A percentile compares a stretch with the other conserved stretches of the same genome.
phyloP scores from a whole-genome alignment of 1,284 basidiomycete species.

The Rhodotorula mucilaginosa region DNA sequence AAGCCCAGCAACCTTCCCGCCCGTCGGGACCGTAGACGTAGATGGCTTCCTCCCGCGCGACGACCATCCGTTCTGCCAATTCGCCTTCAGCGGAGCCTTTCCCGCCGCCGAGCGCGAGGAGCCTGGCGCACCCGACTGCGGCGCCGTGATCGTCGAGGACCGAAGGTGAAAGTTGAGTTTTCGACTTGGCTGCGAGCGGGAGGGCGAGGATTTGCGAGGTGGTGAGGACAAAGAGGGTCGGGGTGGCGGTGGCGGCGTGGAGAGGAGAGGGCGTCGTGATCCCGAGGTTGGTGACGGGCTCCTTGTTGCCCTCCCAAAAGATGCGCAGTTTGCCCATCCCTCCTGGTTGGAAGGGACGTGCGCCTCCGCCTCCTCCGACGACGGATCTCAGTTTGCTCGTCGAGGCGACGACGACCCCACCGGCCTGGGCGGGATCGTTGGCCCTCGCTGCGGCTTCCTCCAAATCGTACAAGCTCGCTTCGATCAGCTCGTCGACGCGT shows the following conservation, averaged over 20 bases:
- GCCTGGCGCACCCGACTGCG: conserved; percentile 75
- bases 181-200: conserved; percentile 57
- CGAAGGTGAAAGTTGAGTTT: conserved; percentile 49
- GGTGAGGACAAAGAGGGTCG: conserved; percentile 75
- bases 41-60: conserved; percentile 88
- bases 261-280: conserved; percentile 56
- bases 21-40: conserved; percentile 82
- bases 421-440: background rate
- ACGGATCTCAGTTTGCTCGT: conserved; percentile 1
- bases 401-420: background rate
- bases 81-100: conserved; percentile 9
- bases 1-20: conserved; percentile 80
- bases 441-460: conserved; percentile 29
- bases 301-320: conserved; percentile 51
- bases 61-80: conserved; percentile 60
- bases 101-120: conserved; percentile 61
- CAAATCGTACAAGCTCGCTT: conserved; percentile 26
- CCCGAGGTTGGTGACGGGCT: conserved; percentile 87
- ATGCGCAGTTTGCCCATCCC: conserved; percentile 45
- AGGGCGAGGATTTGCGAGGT: conserved; percentile 76
- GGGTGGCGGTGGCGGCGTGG: conserved; percentile 5
- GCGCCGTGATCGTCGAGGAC: conserved; percentile 83
- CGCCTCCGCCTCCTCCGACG: background rate
- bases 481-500: conserved; percentile 75
- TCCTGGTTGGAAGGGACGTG: conserved; percentile 51